Evolutionary conservation across 2,329 filamentous ascomycete species (phyloP), one percentile per base, ranked within the genome.

Genomic region (Gaeumannomyces tritici): DNA sequence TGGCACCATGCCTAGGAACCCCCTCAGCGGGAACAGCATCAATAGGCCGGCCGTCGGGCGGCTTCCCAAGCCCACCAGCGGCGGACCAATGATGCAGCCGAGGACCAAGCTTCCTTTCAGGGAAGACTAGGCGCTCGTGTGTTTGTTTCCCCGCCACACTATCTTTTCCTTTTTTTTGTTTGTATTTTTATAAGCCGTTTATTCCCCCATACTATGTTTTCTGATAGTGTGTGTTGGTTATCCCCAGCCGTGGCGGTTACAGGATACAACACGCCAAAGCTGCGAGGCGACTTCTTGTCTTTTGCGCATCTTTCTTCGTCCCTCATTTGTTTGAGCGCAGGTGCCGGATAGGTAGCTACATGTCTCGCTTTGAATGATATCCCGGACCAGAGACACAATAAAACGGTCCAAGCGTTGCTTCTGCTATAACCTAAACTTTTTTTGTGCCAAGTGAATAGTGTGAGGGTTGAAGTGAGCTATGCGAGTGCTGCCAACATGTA

Each of bases 1-100:
- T 64, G 70, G 67, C 31, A 69, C 71, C 51, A 65, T 74, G 55
- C 66, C 64, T 47, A 65, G 65, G 47, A 64, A 61, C 33, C 59
- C 26, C 56, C 26, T 27, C 28, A 29, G 18, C 56, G 29, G 56
- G 12, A 58, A 15, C 56, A 58, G 56, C 28, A 33, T 12, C 28
- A 58, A 18, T 11, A 35, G 56, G 55, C 55, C 55, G 24, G 24
- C 27, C 18, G 55, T 27, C 13, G 27, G 55, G 24, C 24, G 55
- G 55, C 24, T 27, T 12, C 24, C 55, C n/a, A 56, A 29, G 24
- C 24, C 55, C 27, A 26, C 3, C 13, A 21, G 55, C 18, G 27
- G 55, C 29, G 59, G 59, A 26, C 59, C 59, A n/a, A 26, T 61
- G 28, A 61, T 61, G 61, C 56, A 35, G 56, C 61, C 55, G 12